Base-by-base conservation (phyloP, 495 filamentous ascomycete species). In the Tuber indicum region DNA sequence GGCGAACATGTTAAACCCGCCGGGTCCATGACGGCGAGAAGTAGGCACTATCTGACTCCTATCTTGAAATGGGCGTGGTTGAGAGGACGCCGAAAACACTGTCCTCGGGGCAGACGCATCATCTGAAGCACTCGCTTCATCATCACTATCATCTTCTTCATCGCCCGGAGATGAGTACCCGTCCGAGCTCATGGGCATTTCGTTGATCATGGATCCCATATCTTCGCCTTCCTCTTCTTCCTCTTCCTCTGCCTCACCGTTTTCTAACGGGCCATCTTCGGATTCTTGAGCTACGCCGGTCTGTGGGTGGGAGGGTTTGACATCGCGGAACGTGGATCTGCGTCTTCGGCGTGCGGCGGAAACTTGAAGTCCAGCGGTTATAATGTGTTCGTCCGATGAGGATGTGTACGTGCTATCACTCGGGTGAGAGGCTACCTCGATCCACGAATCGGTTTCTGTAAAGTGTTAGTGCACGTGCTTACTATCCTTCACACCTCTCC, bases 351-450 rank as follows among this genome's bases (percentile, higher is more conserved):
- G 81, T 14, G 66, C 44, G 74, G 86, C 84, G n/a, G 86, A 83
- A 52, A 97, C 91, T 41, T 90, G 89, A 23, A 97, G 89, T 21
- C 93, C 93, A 14, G 92, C 94, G 21, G 92, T 94, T 73, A 96
- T 91, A 80, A 97, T 92, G 75, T 97, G 94, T 73, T 97, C 94
- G 76, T 88, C 91, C 72, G 91, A 91, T 32, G 93, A 97, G 19
- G 94, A 97, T n/a, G 96, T 86, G 45, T 90, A 92, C 21, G 96
- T 97, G 16, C 94, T 95, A 21, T 89, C 89, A 1, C 94, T 97
- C 36, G 95, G 93, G 76, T 96, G 93, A 3, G 96, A 98, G 70
- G 92, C 88, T 75, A 99, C 90, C 84, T 99, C 96, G 83, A 99
- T 90, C 96, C 96, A 99, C 2, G 95, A 98, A 85, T 98, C 96